Percentiles rank a stretch among this genome's conserved stretches.
These are phyloP conservation scores for Neurospora sp. DNA, from an alignment of 2,329 filamentous ascomycete genomes.

Conservation along the genomic window DNA sequence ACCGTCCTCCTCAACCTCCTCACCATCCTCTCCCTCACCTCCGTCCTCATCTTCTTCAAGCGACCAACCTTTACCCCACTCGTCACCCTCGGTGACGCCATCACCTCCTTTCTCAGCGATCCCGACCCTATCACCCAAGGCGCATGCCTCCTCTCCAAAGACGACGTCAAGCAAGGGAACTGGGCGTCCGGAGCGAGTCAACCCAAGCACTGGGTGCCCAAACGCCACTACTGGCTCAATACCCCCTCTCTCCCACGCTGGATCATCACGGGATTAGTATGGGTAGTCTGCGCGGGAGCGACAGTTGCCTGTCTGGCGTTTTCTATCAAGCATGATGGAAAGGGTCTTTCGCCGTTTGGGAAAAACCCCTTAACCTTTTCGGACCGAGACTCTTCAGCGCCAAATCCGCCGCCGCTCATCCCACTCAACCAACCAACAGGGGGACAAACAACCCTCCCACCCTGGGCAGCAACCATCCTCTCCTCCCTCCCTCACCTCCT, in stretches of 20 bases:
- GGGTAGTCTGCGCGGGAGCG: slow-evolving; percentile 28
- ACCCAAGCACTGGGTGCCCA: slow-evolving; percentile 31
- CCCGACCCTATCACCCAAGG: slow-evolving; percentile 34
- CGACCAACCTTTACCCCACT: slow-evolving; percentile 31
- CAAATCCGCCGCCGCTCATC: neutral
- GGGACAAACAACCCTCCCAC: slow-evolving; percentile 6
- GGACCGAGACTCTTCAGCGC: neutral
- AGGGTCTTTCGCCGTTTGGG: slow-evolving; percentile 30
- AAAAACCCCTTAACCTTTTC: slow-evolving; percentile 17
- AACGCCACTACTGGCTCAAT: slow-evolving; percentile 34
- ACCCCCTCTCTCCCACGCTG: slow-evolving; percentile 33
- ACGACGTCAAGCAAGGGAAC: slow-evolving; percentile 31
- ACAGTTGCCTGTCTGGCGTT: slow-evolving; percentile 30
- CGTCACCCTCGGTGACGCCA: slow-evolving; percentile 39
- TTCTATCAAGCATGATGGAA: slow-evolving; percentile 21
- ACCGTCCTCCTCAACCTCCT: slow-evolving; percentile 33
- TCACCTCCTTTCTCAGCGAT: slow-evolving; percentile 38
- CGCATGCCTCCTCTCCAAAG: slow-evolving; percentile 36
- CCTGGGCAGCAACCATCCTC: slow-evolving; percentile 27
- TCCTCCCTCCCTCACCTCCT: slow-evolving; percentile 38
- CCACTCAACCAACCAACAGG: slow-evolving; percentile 7
- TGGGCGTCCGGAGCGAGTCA: slow-evolving; percentile 25
- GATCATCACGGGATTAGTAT: slow-evolving; percentile 29
- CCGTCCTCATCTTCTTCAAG: slow-evolving; percentile 19
- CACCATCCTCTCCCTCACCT: slow-evolving; percentile 24